Conservation (phyloP, 148 eudicot species). For the Talinum fruticosum region DNA sequence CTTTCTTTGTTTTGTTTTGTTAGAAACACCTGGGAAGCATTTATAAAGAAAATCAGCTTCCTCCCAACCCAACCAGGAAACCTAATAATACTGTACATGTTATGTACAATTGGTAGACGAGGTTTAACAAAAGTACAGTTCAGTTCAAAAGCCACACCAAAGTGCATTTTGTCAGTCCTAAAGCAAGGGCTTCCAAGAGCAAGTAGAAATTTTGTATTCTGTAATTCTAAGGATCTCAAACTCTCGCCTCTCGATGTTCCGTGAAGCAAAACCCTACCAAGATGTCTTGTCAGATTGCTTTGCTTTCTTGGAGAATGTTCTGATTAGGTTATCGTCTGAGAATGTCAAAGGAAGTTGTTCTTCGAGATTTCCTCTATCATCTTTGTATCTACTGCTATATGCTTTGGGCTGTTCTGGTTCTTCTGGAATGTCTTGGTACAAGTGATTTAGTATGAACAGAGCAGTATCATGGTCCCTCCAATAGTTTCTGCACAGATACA, state of each 20-base stretch:
- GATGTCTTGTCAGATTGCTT: slow-evolving; percentile 18
- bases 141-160: not conserved
- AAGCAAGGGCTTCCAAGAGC: not conserved
- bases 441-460: slow-evolving; percentile 77
- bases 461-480: slow-evolving; percentile 95
- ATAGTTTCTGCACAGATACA: slow-evolving; percentile 56
- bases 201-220: no score
- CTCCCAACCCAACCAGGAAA: not conserved
- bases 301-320: slow-evolving; percentile 40
- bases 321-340: slow-evolving; percentile 36
- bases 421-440: slow-evolving; percentile 68
- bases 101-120: not conserved
- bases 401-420: slow-evolving; percentile 25
- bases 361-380: slow-evolving; percentile 10
- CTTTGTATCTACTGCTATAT: not conserved
- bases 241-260: not conserved
- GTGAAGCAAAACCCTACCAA: slow-evolving; percentile 4
- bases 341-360: slow-evolving; percentile 55
- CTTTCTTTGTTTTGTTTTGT: no score
- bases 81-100: not conserved
- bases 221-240: not conserved
- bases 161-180: not conserved
- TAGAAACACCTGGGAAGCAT: not conserved
- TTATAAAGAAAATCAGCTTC: not conserved
- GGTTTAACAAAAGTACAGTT: not conserved